Conservation (phyloP, 2,329 filamentous ascomycete species). For the Pseudogymnoascus sp. region DNA sequence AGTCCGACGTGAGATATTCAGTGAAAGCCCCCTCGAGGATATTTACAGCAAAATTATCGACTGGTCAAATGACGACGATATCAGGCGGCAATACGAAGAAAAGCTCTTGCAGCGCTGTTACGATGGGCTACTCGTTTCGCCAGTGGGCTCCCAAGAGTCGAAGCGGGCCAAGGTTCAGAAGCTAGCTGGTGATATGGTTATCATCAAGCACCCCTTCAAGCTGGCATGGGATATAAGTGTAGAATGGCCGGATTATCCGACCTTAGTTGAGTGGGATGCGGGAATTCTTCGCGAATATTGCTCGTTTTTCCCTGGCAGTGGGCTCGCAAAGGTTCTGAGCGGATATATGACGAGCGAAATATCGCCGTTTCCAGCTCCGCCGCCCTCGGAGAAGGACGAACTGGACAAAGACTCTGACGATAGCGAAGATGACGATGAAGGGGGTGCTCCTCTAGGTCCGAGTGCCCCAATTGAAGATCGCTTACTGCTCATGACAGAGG, state of each 20-base stretch:
- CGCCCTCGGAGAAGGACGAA: constrained; percentile 26
- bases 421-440: constrained; percentile 50
- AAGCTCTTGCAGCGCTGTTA: constrained; percentile 78
- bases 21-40: constrained; percentile 68
- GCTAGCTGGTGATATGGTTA: constrained; percentile 85
- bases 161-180: constrained; percentile 70
- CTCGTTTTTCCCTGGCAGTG: constrained; percentile 74
- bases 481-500: constrained; percentile 72
- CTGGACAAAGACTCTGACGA: constrained; percentile 40
- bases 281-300: constrained; percentile 76
- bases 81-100: constrained; percentile 80
- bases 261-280: constrained; percentile 69
- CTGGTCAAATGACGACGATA: constrained; percentile 82
- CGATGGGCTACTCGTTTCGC: constrained; percentile 66
- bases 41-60: constrained; percentile 80
- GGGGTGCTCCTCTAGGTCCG: constrained; percentile 45
- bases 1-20: constrained; percentile 79
- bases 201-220: constrained; percentile 85
- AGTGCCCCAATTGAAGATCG: constrained; percentile 71
- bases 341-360: constrained; percentile 77
- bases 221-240: constrained; percentile 87
- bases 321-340: constrained; percentile 73
- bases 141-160: constrained; percentile 46
- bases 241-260: constrained; percentile 78
- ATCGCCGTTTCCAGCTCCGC: constrained; percentile 65